Evolutionary conservation across 805 yeast genomes (phyloP).

Genomic region (Sungouiella thailandica): DNA sequence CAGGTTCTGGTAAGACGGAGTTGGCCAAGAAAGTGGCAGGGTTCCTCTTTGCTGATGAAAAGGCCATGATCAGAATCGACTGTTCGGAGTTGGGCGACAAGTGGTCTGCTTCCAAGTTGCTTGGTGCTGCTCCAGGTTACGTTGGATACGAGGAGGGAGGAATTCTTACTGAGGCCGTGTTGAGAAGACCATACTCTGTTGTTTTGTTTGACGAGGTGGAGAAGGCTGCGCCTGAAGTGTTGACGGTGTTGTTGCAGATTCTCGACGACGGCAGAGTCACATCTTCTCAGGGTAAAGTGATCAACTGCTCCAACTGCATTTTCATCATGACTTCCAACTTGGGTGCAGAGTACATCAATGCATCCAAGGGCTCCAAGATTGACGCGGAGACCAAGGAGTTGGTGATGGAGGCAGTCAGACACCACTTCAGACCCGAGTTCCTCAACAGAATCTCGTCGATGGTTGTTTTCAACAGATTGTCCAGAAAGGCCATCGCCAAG

Average conservation of each 20-base stretch:
- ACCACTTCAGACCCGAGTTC: slow-evolving; percentile 96
- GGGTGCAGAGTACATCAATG: slow-evolving; percentile 86
- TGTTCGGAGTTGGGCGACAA: slow-evolving; percentile 96
- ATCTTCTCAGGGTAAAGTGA: slow-evolving; percentile 87
- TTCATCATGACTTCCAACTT: slow-evolving; percentile 95
- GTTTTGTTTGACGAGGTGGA: slow-evolving; percentile 95
- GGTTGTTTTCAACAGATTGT: slow-evolving; percentile 87
- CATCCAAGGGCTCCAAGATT: slow-evolving; percentile 59
- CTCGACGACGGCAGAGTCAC: slow-evolving; percentile 96
- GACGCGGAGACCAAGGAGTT: slow-evolving; percentile 63
- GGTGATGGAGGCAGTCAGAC: slow-evolving; percentile 79
- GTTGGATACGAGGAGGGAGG: slow-evolving; percentile 99
- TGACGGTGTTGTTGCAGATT: slow-evolving; percentile 86
- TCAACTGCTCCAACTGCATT: slow-evolving; percentile 88
- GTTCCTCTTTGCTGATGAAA: slow-evolving; percentile 91
- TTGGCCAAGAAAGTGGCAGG: slow-evolving; percentile 96
- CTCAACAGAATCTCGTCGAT: slow-evolving; percentile 92
- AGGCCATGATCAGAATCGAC: slow-evolving; percentile 95
- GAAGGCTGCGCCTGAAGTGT: slow-evolving; percentile 97
- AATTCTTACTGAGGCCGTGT: slow-evolving; percentile 83
- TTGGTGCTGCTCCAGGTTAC: slow-evolving; percentile 95
- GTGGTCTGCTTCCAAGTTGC: slow-evolving; percentile 88
- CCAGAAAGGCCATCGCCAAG: slow-evolving; percentile 86
- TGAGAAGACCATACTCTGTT: slow-evolving; percentile 94
- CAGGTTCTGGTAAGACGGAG: slow-evolving; percentile 98